Percentiles rank a stretch among this genome's conserved stretches.
These are phyloP conservation scores for Wolfiporia cocos DNA, from an alignment of 1,284 basidiomycete genomes.

Conservation along the genomic window DNA sequence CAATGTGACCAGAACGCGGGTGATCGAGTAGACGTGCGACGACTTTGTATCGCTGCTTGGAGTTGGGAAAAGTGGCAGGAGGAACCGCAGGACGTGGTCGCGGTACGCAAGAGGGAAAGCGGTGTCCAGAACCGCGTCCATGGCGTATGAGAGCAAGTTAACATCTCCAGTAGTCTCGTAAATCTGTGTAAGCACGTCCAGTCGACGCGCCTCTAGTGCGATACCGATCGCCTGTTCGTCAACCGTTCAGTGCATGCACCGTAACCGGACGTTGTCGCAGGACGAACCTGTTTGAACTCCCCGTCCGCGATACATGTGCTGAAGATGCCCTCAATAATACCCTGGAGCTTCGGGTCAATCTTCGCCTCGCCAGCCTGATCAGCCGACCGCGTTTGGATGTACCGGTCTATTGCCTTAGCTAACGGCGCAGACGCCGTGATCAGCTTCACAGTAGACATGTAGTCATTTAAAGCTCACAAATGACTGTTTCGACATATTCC, in stretches of 20 bases:
- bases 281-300: constrained; percentile 80
- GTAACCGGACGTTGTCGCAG: constrained; percentile 3
- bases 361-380: constrained; percentile 42
- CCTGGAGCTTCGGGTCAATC: constrained; percentile 73
- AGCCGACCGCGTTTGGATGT: constrained; percentile 59
- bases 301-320: constrained; percentile 77
- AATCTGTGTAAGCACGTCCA: constrained; percentile 80
- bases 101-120: constrained; percentile 79
- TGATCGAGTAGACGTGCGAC: constrained; percentile 69
- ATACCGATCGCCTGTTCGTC: constrained; percentile 82
- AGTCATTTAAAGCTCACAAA: no score
- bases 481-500: constrained; percentile 91
- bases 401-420: constrained; percentile 94
- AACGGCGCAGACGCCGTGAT: constrained; percentile 6
- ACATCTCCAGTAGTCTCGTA: constrained; percentile 72
- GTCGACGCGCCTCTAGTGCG: constrained; percentile 82
- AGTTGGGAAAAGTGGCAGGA: constrained; percentile 77
- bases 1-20: constrained; percentile 84
- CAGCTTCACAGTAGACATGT: constrained; percentile 15
- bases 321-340: constrained; percentile 87
- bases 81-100: constrained; percentile 78
- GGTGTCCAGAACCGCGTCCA: constrained; percentile 84
- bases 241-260: constrained; percentile 2
- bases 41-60: constrained; percentile 66
- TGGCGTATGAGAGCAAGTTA: constrained; percentile 79